Conservation (phyloP, 495 filamentous ascomycete species). For the Polyplosphaeria fusca region DNA sequence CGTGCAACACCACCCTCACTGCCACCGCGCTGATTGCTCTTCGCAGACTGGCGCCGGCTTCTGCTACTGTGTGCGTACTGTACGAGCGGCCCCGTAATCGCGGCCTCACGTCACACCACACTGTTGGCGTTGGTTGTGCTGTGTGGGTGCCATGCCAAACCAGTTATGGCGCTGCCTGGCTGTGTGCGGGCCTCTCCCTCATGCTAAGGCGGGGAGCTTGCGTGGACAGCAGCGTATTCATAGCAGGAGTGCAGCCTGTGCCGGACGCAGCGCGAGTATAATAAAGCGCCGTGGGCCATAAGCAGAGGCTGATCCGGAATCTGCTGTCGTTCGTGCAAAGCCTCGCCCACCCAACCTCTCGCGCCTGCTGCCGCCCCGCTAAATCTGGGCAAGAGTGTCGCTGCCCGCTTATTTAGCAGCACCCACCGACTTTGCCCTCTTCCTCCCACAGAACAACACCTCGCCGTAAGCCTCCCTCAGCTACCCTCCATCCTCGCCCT, state of each 20-base stretch:
- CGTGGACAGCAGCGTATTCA: constrained; percentile 17
- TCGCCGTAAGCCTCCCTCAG: constrained; percentile 26
- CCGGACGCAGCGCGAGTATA: neutral
- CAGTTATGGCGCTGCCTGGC: constrained; percentile 27
- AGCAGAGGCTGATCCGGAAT: neutral
- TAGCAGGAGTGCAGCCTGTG: constrained; percentile 31
- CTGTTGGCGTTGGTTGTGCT: no score
- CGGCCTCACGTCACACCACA: neutral
- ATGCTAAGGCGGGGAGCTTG: constrained; percentile 33
- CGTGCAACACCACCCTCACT: constrained; percentile 14
- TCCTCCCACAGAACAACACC: constrained; percentile 23
- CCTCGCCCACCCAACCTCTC: constrained; percentile 21
- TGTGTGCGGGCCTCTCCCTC: constrained; percentile 2
- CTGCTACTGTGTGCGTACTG: neutral
- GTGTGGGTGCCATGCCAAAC: constrained; percentile 12
- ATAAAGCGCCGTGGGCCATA: neutral
- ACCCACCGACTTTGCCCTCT: constrained; percentile 34
- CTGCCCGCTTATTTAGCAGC: constrained; percentile 37
- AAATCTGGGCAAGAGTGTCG: constrained; percentile 32
- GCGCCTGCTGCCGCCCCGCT: constrained; percentile 26
- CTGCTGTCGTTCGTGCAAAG: constrained; percentile 10
- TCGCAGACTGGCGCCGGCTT: neutral
- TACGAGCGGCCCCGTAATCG: constrained; percentile 1
- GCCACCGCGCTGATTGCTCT: neutral
- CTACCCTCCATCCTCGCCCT: neutral